Evolutionary conservation across 2,329 filamentous ascomycete genomes (phyloP).

Genomic region (Rutstroemia sp.): DNA sequence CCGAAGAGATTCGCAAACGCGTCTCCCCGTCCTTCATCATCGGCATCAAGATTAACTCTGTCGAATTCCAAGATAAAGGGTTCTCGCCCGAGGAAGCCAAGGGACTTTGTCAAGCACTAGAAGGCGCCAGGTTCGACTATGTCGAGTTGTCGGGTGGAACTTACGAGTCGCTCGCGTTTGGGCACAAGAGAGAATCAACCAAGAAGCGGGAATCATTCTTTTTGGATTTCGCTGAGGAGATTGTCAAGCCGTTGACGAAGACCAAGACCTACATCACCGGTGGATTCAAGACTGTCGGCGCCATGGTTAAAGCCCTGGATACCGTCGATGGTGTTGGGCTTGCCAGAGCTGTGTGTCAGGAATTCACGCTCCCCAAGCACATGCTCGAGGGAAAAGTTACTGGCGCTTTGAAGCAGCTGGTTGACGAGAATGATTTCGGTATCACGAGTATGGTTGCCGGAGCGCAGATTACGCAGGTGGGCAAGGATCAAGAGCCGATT

Average conservation of each 20-base stretch:
- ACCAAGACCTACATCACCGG: conserved; percentile 50
- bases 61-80: conserved; percentile 48
- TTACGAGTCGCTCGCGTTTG: conserved; percentile 42
- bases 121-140: conserved; percentile 51
- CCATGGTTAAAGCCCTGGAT: conserved; percentile 38
- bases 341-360: conserved; percentile 38
- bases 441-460: conserved; percentile 19
- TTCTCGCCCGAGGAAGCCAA: conserved; percentile 51
- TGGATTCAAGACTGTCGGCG: conserved; percentile 46
- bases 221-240: conserved; percentile 52
- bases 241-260: conserved; percentile 38
- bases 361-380: conserved; percentile 34
- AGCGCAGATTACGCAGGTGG: conserved; percentile 35
- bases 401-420: conserved; percentile 39
- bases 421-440: conserved; percentile 46
- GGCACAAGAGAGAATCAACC: conserved; percentile 32
- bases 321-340: conserved; percentile 43
- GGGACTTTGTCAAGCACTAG: conserved; percentile 42
- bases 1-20: conserved; percentile 47
- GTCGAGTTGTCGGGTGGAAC: conserved; percentile 60
- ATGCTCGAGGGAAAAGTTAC: conserved; percentile 37
- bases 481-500: conserved; percentile 45
- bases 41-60: conserved; percentile 50
- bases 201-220: conserved; percentile 58
- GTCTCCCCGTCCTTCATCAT: conserved; percentile 37